phyloP scores from a whole-genome alignment of 163 green algal genomes.

The Volvox carteri region DNA sequence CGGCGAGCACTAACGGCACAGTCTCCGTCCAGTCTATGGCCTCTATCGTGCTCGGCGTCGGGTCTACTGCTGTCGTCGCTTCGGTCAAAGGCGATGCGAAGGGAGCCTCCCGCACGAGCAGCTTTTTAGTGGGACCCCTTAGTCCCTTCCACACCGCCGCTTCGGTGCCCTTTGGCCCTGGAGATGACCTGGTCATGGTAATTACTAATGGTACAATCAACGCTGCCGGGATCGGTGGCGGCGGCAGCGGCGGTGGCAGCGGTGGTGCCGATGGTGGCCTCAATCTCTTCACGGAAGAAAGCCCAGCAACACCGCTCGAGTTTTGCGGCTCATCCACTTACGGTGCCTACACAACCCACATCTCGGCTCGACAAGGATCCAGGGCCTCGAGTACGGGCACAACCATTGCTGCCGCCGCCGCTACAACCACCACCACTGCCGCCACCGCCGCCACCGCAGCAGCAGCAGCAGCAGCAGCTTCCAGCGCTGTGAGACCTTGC shows the following conservation, averaged over 20 bases:
- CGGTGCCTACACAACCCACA: no score
- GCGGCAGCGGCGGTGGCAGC: not conserved
- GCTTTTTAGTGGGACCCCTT: not conserved
- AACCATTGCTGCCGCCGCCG: not conserved
- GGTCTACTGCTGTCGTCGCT: not conserved
- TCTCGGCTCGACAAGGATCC: not conserved
- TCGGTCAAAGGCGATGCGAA: not conserved
- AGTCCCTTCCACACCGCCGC: constrained; percentile 19
- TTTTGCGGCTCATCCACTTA: constrained; percentile 3
- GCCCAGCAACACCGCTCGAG: not conserved
- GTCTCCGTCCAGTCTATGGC: constrained; percentile 1
- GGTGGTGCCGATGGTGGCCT: not conserved
- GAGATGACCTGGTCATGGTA: constrained; percentile 6
- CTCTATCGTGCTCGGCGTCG: not conserved
- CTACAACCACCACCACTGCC: no score
- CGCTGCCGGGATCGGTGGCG: not conserved
- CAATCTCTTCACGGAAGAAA: not conserved
- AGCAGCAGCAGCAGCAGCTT: no score
- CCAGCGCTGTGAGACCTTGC: no score
- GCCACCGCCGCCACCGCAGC: no score
- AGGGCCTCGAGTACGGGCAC: not conserved
- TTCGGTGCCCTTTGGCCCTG: not conserved
- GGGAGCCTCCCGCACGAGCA: not conserved
- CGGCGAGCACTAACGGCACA: not conserved
- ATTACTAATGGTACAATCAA: constrained; percentile 11